Conservation (phyloP, 306 rosid species). For the Lathyrus oleraceus region DNA sequence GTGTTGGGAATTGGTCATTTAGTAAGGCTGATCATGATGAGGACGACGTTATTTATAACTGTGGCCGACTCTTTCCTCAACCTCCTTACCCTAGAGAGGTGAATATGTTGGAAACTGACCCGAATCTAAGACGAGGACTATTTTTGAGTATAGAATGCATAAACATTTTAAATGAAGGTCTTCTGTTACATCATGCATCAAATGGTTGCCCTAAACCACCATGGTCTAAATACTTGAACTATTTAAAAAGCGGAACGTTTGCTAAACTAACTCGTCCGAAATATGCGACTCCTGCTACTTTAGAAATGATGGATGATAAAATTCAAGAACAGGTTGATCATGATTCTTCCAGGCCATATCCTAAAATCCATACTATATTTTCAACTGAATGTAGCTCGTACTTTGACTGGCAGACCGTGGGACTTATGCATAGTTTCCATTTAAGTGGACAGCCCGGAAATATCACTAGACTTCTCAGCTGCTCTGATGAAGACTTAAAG, state of each 20-base stretch:
- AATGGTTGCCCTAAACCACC: slow-evolving; percentile 38
- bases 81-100: slow-evolving; percentile 90
- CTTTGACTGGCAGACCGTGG: slow-evolving; percentile 45
- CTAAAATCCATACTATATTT: slow-evolving; percentile 40
- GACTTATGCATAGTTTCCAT: slow-evolving; percentile 38
- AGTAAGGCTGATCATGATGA: slow-evolving; percentile 77
- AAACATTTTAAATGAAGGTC: slow-evolving; percentile 40
- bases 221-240: slow-evolving; percentile 42
- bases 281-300: slow-evolving; percentile 32
- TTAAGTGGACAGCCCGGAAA: slow-evolving; percentile 44
- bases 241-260: slow-evolving; percentile 35
- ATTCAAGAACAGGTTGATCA: slow-evolving; percentile 14
- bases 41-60: slow-evolving; percentile 67
- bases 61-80: slow-evolving; percentile 75
- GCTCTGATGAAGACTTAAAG: slow-evolving; percentile 35
- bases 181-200: slow-evolving; percentile 32
- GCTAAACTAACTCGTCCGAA: slow-evolving; percentile 40
- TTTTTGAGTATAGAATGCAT: slow-evolving; percentile 38
- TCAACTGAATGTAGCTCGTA: slow-evolving; percentile 37
- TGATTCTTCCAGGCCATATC: slow-evolving; percentile 17
- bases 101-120: slow-evolving; percentile 32
- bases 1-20: slow-evolving; percentile 91
- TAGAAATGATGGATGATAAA: slow-evolving; percentile 31
- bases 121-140: slow-evolving; percentile 33
- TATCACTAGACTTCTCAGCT: slow-evolving; percentile 43